Base-by-base conservation (phyloP, 805 yeast genomes). In the Wickerhamiella musiphila region DNA sequence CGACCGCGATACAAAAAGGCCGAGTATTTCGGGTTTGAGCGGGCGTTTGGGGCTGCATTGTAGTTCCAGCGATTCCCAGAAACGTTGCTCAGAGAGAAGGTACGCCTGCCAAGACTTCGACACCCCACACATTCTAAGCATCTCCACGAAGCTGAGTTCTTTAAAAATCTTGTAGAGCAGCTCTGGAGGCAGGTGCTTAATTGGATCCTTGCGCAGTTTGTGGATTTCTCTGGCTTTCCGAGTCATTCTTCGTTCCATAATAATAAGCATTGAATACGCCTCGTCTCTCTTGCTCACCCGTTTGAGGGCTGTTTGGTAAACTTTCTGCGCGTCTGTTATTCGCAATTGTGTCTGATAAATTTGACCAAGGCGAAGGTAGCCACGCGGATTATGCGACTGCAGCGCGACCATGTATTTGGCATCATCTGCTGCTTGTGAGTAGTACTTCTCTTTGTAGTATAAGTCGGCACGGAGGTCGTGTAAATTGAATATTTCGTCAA, bases 291-390 rank as follows among this genome's bases (percentile, higher is more conserved):
- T 19, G 5, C 16, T 6, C n/a, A 39, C 32, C 14, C 29, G 32
- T 13, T 13, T 25, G 1, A 41, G 28, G 2, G 43, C 46, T 3
- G 36, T 16, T 24, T 33, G 20, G 27, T 42, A 43, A 9, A 39
- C 35, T 6, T 23, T 23, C n/a, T 27, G 31, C 7, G 46, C 46
- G 10, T 35, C 35, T 7, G 27, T 23, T 2, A 27, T 24, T 16
- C 33, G 28, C 4, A 28, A 38, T n/a, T 28, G 31, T 3, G 22
- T 26, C 23, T 33, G 30, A 16, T 35, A 41, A 6, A 42, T 26
- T 24, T 36, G 37, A 23, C 45, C 46, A 21, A 43, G 24, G n/a
- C 46, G 26, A 9, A 43, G 29, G 19, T 43, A 43, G 11, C 46
- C 46, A 4, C 43, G 37, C 3, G 33, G 28, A 21, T 42, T 41